These are phyloP conservation scores for Penicillium manginii DNA, from an alignment of 495 filamentous ascomycete species.

Conservation along the genomic window DNA sequence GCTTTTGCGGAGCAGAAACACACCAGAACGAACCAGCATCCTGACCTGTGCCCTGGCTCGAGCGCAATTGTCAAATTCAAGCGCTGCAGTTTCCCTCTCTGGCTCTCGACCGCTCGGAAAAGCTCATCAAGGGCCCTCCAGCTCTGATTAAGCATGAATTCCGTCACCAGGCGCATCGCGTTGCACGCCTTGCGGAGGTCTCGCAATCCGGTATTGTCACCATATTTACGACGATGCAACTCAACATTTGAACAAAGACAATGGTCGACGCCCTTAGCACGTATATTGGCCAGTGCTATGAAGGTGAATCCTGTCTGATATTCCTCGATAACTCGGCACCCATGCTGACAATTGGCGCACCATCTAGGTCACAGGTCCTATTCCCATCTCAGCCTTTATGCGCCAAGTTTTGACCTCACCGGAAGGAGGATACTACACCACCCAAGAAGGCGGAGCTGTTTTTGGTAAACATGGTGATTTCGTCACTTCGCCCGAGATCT, in stretches of 20 bases:
- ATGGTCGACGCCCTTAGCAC: conserved; percentile 92
- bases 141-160: conserved; percentile 34
- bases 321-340: not conserved
- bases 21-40: not conserved
- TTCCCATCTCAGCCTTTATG: conserved; percentile 94
- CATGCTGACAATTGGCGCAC: conserved; percentile 34
- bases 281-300: conserved; percentile 80
- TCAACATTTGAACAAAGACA: conserved; percentile 49
- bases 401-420: conserved; percentile 94
- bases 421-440: conserved; percentile 91
- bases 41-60: not conserved
- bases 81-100: not conserved
- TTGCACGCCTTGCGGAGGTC: conserved; percentile 35
- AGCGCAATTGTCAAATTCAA: not conserved
- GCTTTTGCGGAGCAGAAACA: conserved; percentile 31
- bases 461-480: conserved; percentile 94
- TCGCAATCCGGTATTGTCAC: conserved; percentile 19
- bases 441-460: conserved; percentile 62
- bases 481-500: conserved; percentile 95
- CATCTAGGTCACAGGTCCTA: conserved; percentile 73
- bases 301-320: conserved; percentile 53
- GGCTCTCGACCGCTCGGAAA: not conserved
- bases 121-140: not conserved
- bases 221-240: conserved; percentile 33
- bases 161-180: conserved; percentile 36